Evolutionary conservation across 108 stramenopile genomes (phyloP).

Genomic region (Fistulifera solaris): DNA sequence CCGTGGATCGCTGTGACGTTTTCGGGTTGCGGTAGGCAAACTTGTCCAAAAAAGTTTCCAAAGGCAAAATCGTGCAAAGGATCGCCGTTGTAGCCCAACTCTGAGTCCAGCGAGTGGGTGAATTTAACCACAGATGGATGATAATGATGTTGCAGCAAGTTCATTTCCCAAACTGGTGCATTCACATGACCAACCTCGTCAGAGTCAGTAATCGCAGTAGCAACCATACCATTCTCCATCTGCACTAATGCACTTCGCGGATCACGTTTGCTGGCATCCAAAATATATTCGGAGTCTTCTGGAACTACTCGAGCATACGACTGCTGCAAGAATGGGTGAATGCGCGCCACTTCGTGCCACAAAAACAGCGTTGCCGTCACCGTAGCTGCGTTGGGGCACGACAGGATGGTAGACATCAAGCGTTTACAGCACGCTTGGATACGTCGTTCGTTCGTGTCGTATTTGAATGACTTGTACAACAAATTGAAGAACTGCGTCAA

Average conservation of each 20-base stretch:
- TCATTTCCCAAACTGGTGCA: constrained; percentile 72
- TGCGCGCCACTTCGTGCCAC: constrained; percentile 77
- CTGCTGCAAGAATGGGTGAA: constrained; percentile 19
- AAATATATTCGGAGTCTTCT: not conserved
- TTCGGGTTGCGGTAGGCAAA: constrained; percentile 99
- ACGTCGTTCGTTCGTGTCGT: constrained; percentile 56
- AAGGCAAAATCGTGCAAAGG: constrained; percentile 91
- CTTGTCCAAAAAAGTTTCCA: constrained; percentile 88
- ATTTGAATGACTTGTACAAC: constrained; percentile 90
- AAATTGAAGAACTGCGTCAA: constrained; percentile 93
- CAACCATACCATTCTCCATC: not conserved
- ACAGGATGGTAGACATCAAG: constrained; percentile 63
- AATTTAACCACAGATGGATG: constrained; percentile 95
- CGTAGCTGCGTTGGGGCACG: constrained; percentile 51
- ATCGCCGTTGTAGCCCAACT: constrained; percentile 84
- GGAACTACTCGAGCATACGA: constrained; percentile 6
- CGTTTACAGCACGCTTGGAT: constrained; percentile 85
- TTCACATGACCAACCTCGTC: constrained; percentile 10
- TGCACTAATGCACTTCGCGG: constrained; percentile 45
- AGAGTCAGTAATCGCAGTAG: not conserved
- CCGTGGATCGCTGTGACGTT: constrained; percentile 27
- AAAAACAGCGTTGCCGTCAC: constrained; percentile 83
- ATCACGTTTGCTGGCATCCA: constrained; percentile 67
- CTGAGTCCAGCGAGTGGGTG: constrained; percentile 37
- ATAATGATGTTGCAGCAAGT: constrained; percentile 72